Conservation (phyloP, 1,139 yeast genomes). For the Nematodospora anomalae region DNA sequence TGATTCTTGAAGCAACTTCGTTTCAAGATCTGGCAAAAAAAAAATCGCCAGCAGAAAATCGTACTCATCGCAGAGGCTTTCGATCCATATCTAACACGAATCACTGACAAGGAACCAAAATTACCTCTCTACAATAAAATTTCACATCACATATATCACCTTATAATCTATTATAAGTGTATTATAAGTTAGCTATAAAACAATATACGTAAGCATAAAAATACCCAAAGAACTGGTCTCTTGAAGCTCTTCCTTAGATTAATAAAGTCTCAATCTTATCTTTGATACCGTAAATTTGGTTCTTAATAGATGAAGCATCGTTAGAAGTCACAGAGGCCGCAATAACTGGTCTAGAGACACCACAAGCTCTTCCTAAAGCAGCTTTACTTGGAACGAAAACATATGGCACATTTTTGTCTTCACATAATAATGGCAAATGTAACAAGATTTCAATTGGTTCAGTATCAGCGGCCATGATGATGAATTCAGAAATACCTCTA, state of each 20-base stretch:
- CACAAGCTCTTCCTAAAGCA: conserved; percentile 99
- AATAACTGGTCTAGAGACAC: conserved; percentile 98
- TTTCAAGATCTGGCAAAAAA: no score
- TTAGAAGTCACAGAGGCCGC: conserved; percentile 98
- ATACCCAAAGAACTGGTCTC: no score
- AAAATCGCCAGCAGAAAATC: no score
- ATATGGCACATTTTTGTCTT: conserved; percentile 98
- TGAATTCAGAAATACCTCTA: conserved; percentile 99
- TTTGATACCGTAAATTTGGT: conserved; percentile 95
- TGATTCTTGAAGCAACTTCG: no score
- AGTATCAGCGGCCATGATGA: conserved; percentile 99
- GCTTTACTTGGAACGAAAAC: conserved; percentile 98
- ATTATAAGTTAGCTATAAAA: conserved; percentile 3
- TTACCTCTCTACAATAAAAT: no score
- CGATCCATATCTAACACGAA: no score
- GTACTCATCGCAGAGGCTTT: no score
- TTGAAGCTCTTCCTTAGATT: conserved; percentile 64
- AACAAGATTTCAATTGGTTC: conserved; percentile 98
- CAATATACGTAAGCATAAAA: conserved; percentile 1
- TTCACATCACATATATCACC: no score
- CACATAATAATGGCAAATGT: conserved; percentile 96
- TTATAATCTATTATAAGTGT: background rate
- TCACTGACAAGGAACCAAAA: no score
- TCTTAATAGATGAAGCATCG: conserved; percentile 97
- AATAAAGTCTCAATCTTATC: conserved; percentile 98